Evolutionary conservation across 2,329 filamentous ascomycete genomes (phyloP).

Genomic region (Talaromyces sp.): DNA sequence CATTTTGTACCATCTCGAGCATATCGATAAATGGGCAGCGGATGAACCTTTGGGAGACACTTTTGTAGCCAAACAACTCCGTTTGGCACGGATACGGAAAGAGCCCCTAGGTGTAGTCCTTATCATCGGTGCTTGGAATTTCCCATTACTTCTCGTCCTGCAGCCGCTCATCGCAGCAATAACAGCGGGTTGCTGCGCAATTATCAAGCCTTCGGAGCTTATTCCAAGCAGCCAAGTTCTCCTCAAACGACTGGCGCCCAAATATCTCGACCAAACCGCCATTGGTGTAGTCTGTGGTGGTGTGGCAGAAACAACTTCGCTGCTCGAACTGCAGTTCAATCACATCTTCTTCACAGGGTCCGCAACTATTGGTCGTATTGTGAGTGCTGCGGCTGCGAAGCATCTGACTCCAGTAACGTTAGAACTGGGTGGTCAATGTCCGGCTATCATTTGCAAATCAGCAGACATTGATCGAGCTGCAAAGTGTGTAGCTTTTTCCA

Average conservation of each 20-base stretch:
- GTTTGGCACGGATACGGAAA: conserved; percentile 37
- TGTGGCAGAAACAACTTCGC: conserved; percentile 36
- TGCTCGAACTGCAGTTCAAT: conserved; percentile 43
- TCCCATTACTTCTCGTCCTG: conserved; percentile 41
- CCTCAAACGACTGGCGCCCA: conserved; percentile 40
- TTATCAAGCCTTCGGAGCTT: conserved; percentile 50
- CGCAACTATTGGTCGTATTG: conserved; percentile 37
- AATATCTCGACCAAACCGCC: conserved; percentile 45
- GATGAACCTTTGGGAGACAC: conserved; percentile 33
- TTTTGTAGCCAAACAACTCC: conserved; percentile 31
- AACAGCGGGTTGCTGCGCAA: conserved; percentile 42
- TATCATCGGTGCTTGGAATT: conserved; percentile 51
- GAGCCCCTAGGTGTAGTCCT: conserved; percentile 48
- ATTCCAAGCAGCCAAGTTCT: conserved; percentile 37
- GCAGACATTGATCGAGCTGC: conserved; percentile 47
- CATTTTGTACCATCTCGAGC: conserved; percentile 37
- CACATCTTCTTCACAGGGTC: conserved; percentile 52
- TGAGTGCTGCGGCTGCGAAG: conserved; percentile 45
- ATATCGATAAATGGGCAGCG: conserved; percentile 44
- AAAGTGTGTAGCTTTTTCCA: conserved; percentile 45
- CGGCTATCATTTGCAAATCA: conserved; percentile 44
- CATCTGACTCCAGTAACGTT: conserved; percentile 47
- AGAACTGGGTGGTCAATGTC: conserved; percentile 49
- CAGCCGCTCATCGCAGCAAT: conserved; percentile 46
- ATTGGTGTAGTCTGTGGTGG: conserved; percentile 40